phyloP scores from a whole-genome alignment of 1,139 yeast species.

The Blastobotrys proliferans region DNA sequence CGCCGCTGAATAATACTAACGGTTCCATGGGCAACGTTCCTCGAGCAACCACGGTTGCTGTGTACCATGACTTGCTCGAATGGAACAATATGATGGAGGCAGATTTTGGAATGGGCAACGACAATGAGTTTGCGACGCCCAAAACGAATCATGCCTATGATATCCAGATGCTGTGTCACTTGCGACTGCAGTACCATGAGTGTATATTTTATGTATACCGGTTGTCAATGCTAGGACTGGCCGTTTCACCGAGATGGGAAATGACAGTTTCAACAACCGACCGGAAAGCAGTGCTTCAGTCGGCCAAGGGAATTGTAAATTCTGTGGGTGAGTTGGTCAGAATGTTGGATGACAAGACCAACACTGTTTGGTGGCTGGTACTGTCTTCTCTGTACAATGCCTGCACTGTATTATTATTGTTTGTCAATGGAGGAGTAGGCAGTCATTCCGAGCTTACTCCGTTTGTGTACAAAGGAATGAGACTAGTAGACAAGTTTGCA shows the following conservation, averaged over 20 bases:
- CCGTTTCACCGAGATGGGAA: constrained; percentile 17
- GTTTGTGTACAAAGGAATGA: constrained; percentile 28
- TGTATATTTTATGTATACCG: constrained; percentile 20
- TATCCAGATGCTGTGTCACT: constrained; percentile 19
- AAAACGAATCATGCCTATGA: constrained; percentile 12
- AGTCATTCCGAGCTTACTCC: constrained; percentile 20
- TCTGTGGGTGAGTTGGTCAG: constrained; percentile 36
- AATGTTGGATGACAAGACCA: constrained; percentile 17
- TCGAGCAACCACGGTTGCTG: constrained; percentile 12
- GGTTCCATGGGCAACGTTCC: constrained; percentile 11
- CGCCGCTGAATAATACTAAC: constrained; percentile 16
- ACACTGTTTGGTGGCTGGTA: constrained; percentile 54
- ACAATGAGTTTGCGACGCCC: neutral
- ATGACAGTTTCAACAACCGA: constrained; percentile 15
- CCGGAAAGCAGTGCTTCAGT: constrained; percentile 17
- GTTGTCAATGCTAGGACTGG: constrained; percentile 19
- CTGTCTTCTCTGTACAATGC: constrained; percentile 46
- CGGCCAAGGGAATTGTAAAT: constrained; percentile 26
- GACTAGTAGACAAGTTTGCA: constrained; percentile 37
- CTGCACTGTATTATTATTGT: constrained; percentile 44
- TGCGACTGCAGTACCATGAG: constrained; percentile 22
- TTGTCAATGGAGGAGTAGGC: constrained; percentile 42
- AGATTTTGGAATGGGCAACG: constrained; percentile 15
- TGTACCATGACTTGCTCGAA: constrained; percentile 14
- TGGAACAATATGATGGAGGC: constrained; percentile 15